Evolutionary conservation across 225 moss, liverwort and hornwort species (phyloP).

Genomic region (Neckera pumila): DNA sequence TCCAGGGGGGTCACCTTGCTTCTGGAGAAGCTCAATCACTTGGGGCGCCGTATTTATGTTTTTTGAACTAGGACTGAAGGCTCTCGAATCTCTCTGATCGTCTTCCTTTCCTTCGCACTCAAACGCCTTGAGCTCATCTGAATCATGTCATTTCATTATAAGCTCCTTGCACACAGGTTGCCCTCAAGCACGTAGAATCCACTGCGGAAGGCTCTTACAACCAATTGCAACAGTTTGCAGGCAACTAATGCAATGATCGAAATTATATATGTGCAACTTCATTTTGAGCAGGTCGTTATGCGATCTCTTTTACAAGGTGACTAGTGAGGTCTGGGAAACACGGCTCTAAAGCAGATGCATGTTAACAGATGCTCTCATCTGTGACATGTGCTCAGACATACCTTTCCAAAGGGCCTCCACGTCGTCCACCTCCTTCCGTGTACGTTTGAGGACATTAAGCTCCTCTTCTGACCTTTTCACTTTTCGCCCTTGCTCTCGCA

Average conservation of each 20-base stretch:
- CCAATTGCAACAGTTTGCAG: neutral
- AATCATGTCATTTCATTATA: neutral
- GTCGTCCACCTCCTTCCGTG: slow-evolving; percentile 33
- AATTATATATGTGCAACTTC: neutral
- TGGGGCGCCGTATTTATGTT: slow-evolving; percentile 16
- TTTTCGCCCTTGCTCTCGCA: slow-evolving; percentile 40
- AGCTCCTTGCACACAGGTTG: neutral
- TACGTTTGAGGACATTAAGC: slow-evolving; percentile 23
- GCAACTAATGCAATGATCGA: neutral
- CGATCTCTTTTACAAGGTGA: neutral
- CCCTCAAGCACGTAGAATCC: neutral
- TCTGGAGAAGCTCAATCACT: slow-evolving; percentile 36
- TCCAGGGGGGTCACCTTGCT: slow-evolving; percentile 41
- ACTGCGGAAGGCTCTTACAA: neutral
- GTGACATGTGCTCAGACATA: neutral
- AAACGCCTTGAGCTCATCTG: slow-evolving; percentile 26
- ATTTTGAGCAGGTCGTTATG: neutral
- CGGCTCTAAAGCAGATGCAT: neutral
- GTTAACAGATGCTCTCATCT: neutral
- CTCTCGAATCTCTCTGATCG: neutral
- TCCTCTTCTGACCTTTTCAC: slow-evolving; percentile 42
- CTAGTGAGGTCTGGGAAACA: neutral
- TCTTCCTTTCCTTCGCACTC: slow-evolving; percentile 11
- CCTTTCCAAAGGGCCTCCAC: slow-evolving; percentile 40
- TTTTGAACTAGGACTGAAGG: neutral